Evolutionary conservation across 352 stramenopile genomes (phyloP), one percentile per base, ranked within the genome.

Genomic region (Globisporangium yorkense): DNA sequence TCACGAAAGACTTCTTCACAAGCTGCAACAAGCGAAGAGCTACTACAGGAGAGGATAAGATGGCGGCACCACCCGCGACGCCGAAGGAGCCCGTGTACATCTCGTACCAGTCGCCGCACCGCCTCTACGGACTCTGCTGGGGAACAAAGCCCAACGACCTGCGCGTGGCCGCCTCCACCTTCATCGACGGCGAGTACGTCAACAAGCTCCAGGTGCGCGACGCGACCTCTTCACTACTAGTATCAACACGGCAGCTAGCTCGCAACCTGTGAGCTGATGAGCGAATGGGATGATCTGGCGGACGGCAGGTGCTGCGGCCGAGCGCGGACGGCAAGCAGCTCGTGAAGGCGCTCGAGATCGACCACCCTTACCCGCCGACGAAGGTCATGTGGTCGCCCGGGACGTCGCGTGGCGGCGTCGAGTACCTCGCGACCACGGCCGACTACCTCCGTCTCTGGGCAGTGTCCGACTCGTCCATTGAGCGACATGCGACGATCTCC

Each of bases 301-400:
- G 13, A 2, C 37, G 13, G 9, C 37, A 94, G 78, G 82, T 89
- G 53, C 75, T 89, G 51, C 73, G 84, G 31, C 76, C 79, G 16
- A 87, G 70, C 12, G 41, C 51, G 15, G 77, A 80, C 51, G 63
- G 80, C n/a, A 84, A 67, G 20, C 65, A 80, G 31, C 59, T 92
- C 3, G 64, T 87, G 9, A 87, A 73, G 24, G 70, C 77, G 12
- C 69, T 87, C 10, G 77, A 89, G 61, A 87, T 91, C 47, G 86
- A 93, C 45, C 86, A 96, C 39, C 82, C 86, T 55, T 96, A 96
- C 59, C 86, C 86, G 7, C 80, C 86, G 18, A 94, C 86, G 37
- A 93, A 93, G 55, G 84, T 96, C 37, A 89, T 94, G 78, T 96
- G 86, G 86, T 91, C 82, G 29, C 84, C 86, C 6, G 67, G 71